Evolutionary conservation across 78 protist genomes (phyloP).

Genomic region (Dictyostelium brefeldianum): DNA sequence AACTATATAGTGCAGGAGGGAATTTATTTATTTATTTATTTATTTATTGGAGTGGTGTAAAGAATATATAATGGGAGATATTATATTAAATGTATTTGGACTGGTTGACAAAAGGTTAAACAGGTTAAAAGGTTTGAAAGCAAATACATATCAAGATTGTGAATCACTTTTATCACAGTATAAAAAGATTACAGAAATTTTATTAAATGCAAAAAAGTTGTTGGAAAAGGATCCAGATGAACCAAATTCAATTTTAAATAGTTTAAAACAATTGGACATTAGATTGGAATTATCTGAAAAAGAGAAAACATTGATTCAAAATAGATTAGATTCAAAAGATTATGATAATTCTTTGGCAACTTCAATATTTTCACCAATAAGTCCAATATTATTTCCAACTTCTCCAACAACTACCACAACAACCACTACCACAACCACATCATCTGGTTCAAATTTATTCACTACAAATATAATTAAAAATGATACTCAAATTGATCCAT

Average conservation of each 20-base stretch:
- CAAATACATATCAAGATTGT: not conserved
- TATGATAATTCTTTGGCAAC: constrained; percentile 1
- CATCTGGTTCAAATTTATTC: not conserved
- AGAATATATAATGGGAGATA: constrained; percentile 17
- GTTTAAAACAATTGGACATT: constrained; percentile 36
- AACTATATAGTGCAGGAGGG: too few species aligned
- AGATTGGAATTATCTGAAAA: constrained; percentile 15
- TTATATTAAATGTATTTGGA: constrained; percentile 49
- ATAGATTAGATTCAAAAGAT: not conserved
- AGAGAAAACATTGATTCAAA: not conserved
- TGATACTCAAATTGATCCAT: constrained; percentile 23
- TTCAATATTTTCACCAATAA: not conserved
- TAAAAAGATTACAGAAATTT: constrained; percentile 52
- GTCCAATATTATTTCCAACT: not conserved
- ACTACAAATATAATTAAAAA: constrained; percentile 22
- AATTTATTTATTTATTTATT: too few species aligned
- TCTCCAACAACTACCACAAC: not conserved
- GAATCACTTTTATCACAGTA: constrained; percentile 18
- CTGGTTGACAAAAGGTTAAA: constrained; percentile 77
- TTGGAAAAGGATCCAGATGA: constrained; percentile 18
- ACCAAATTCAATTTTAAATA: not conserved
- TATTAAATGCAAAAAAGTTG: constrained; percentile 60
- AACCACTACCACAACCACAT: not conserved
- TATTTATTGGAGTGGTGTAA: not conserved
- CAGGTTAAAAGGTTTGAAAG: constrained; percentile 41